Percentiles rank a stretch among this genome's conserved stretches.
phyloP scores from a whole-genome alignment of 2,329 filamentous ascomycete species.

The Didymella pinodella region DNA sequence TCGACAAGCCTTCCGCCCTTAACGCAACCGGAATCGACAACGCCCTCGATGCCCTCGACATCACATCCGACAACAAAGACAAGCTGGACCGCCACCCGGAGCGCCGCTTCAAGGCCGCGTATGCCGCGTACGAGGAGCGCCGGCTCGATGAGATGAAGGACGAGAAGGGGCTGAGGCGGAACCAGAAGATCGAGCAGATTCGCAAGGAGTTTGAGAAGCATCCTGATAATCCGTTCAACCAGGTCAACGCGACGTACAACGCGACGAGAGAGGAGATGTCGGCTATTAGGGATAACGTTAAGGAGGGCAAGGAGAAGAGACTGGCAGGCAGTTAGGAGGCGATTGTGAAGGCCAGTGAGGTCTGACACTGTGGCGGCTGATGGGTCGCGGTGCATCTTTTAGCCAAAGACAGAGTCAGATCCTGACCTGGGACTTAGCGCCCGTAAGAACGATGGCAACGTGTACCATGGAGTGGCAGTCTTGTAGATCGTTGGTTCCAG shows the following conservation, averaged over 20 bases:
- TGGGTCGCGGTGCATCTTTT: not conserved
- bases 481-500: not conserved
- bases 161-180: conserved; percentile 80
- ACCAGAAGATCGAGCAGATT: conserved; percentile 85
- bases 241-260: conserved; percentile 78
- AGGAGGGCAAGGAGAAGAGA: conserved; percentile 75
- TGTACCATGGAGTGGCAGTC: not conserved
- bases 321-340: conserved; percentile 50
- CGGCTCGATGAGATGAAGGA: conserved; percentile 84
- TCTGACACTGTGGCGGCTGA: not conserved
- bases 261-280: conserved; percentile 78
- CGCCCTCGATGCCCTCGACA: conserved; percentile 82
- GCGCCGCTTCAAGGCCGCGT: conserved; percentile 85
- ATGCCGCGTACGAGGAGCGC: conserved; percentile 80
- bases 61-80: conserved; percentile 67
- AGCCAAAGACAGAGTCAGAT: not conserved
- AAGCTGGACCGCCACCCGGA: conserved; percentile 92
- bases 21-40: conserved; percentile 92
- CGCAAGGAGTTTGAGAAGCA: conserved; percentile 94
- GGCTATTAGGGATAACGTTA: conserved; percentile 71
- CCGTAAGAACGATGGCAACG: not conserved
- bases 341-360: not conserved
- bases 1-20: conserved; percentile 63
- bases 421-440: too few species aligned
- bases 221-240: conserved; percentile 95